These are phyloP conservation scores for Erodium texanum DNA, from an alignment of 441 rosid genomes.

Conservation along the genomic window DNA sequence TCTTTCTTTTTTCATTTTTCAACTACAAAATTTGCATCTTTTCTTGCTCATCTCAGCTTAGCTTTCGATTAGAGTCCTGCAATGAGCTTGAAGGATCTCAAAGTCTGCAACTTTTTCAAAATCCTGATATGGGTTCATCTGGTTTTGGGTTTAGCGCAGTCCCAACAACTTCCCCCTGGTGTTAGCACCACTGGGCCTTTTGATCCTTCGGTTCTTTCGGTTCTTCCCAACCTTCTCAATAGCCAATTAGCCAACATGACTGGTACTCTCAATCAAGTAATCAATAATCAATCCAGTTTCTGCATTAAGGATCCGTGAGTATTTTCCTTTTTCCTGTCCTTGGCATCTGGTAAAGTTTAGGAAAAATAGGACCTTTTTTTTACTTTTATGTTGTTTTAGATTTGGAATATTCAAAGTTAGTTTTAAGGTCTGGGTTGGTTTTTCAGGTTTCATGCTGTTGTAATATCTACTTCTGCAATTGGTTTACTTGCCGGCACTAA, in stretches of 20 bases:
- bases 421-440: no score
- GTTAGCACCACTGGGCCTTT: conserved; percentile 33
- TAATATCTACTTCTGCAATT: no score
- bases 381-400: no score
- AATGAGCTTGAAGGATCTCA: background rate
- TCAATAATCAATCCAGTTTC: conserved; percentile 44
- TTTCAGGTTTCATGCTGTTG: no score
- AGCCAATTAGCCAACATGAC: conserved; percentile 54
- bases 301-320: conserved; percentile 77
- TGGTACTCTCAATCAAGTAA: conserved; percentile 33
- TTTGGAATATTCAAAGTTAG: no score
- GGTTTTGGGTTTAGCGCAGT: conserved; percentile 29
- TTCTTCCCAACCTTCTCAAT: conserved; percentile 42
- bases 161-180: conserved; percentile 42
- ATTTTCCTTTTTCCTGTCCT: background rate
- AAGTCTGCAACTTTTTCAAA: background rate
- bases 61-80: background rate
- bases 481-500: no score
- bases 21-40: no score
- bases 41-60: background rate
- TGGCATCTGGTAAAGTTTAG: no score
- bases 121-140: conserved; percentile 24
- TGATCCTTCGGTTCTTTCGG: conserved; percentile 46
- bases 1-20: background rate
- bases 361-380: no score